Evolutionary conservation across 139 green algal genomes (phyloP), one percentile per base, ranked within the genome.

Genomic region (Astrephomene gubernaculifera): DNA sequence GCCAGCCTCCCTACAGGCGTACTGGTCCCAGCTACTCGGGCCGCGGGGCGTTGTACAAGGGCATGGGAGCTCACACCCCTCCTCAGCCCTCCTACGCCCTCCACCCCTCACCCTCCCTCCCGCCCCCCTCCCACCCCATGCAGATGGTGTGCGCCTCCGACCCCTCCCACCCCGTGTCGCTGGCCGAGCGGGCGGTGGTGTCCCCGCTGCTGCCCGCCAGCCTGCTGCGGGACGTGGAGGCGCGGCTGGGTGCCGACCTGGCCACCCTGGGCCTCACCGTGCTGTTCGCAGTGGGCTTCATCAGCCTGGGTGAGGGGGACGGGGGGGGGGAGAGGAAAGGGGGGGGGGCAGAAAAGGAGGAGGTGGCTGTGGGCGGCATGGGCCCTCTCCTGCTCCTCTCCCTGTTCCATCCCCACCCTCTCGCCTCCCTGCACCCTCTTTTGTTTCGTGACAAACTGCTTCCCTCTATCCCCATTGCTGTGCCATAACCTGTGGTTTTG

Each of bases 71-170:
- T n/a, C n/a, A n/a, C n/a, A n/a, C n/a, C n/a, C n/a, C n/a, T n/a
- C n/a, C n/a, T n/a, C n/a, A n/a, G n/a, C n/a, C n/a, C n/a, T n/a
- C n/a, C n/a, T n/a, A n/a, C n/a, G n/a, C n/a, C n/a, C n/a, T n/a
- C n/a, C n/a, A n/a, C n/a, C n/a, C n/a, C n/a, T n/a, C n/a, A n/a
- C n/a, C 49, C 49, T 17, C 14, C 49, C 49, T 57, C 14, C 49
- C 49, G 14, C 49, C 17, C 49, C 49, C 57, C n/a, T 65, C 6
- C 17, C 14, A n/a, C n/a, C n/a, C n/a, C n/a, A n/a, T 35, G 27
- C 74, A 83, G 76, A 6, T 83, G 76, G 60, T 83, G 39, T 83
- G 76, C 41, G 76, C 72, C 35, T 83, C 76, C 29, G 76, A 83
- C 60, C 76, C 76, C 0, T 43, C 35, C 4, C 76, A 83, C 39